Evolutionary conservation across 257 asterid species (phyloP).

Genomic region (Solanum verrucosum): DNA sequence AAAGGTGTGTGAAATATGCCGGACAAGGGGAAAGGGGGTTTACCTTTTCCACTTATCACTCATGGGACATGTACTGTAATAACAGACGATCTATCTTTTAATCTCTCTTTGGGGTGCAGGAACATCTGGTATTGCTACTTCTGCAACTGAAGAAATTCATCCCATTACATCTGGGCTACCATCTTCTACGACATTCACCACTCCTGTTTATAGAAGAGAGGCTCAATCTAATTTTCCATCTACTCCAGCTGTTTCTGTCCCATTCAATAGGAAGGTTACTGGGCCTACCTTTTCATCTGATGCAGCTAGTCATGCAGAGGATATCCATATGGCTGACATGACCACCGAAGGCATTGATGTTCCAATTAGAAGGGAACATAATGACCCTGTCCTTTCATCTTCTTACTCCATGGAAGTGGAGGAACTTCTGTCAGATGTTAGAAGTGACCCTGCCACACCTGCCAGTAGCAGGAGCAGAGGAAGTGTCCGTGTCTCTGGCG

Average conservation of each 20-base stretch:
- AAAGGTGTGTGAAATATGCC: neutral
- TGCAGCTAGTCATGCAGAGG: constrained; percentile 1
- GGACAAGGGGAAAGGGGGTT: neutral
- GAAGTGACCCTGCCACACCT: constrained; percentile 2
- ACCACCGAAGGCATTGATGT: constrained; percentile 17
- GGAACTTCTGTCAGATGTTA: constrained; percentile 1
- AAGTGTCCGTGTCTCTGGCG: neutral
- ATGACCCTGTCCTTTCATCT: constrained; percentile 9
- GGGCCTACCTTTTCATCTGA: constrained; percentile 9
- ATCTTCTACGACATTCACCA: neutral
- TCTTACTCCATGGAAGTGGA: neutral
- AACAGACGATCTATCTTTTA: neutral
- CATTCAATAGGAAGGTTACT: constrained; percentile 11
- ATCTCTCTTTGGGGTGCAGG: constrained; percentile 14
- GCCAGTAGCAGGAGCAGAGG: constrained; percentile 4
- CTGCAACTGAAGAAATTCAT: constrained; percentile 4
- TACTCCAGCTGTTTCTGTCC: neutral
- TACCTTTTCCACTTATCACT: neutral
- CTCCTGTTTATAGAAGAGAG: neutral
- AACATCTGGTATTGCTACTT: constrained; percentile 19
- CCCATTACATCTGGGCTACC: constrained; percentile 23
- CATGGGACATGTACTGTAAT: neutral
- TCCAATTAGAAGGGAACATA: constrained; percentile 15
- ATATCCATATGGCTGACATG: constrained; percentile 1
- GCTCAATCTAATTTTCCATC: neutral